Base-by-base conservation (phyloP, 352 stramenopile genomes). In the Phytophthora boehmeriae region DNA sequence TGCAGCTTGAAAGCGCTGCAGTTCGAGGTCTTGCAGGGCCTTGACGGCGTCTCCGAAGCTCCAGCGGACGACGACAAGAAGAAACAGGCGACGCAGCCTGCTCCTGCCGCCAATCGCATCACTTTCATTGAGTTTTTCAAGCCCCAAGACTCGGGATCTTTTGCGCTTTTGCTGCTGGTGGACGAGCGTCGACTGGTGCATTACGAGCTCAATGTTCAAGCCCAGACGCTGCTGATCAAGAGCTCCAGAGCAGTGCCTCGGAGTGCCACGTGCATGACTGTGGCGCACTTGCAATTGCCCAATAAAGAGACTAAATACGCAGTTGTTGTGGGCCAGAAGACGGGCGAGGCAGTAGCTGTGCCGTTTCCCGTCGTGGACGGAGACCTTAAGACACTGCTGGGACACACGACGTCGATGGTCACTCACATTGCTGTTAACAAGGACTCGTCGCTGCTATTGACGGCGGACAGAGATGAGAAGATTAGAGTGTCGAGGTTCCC, bases 341-440 rank as follows among this genome's bases (percentile, higher is more conserved):
- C 86, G 4, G 86, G 86, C 25, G 85, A 95, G 57, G 82, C 75
- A n/a, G 71, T 93, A 25, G 86, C 81, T 46, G 77, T 90, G 59
- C 86, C 83, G 2, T 89, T 95, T 65, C 86, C 81, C 4, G 75
- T 90, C 60, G 69, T 92, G 16, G 56, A 71, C 20, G 71, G 81
- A 36, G 81, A 90, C 47, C 55, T 84, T 38, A 91, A 89, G 79
- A 88, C 74, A 52, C 68, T 95, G 35, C 57, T 95, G 51, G 80
- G 80, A 42, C 87, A 95, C 75, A 95, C 87, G 34, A 94, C 87
- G 49, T 95, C 87, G 20, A 95, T 95, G 81, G 79, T 95, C 70
- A 92, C 85, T 43, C 71, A 88, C 66, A 67, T 95, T 56, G 73
- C 75, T 9, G 59, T 88, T 16, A 88, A 77, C 36, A 53, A 54